Base-by-base conservation (phyloP, 1,139 yeast genomes). In the Tardiomyces depauwii region DNA sequence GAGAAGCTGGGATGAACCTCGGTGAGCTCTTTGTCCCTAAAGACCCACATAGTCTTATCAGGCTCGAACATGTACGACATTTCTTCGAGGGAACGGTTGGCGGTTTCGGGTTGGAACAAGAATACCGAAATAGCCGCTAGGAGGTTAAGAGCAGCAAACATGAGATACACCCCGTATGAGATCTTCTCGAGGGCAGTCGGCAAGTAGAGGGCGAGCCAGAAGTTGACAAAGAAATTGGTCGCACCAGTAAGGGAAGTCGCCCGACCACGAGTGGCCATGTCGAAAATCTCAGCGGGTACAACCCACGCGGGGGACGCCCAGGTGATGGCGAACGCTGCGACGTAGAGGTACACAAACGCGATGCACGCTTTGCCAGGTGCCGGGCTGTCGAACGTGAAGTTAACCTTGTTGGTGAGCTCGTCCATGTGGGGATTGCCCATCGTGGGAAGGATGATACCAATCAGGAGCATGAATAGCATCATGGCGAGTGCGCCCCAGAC, bases 51-150 rank as follows among this genome's bases (percentile, higher is more conserved):
- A 1, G 54, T 21, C 25, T 21, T 21, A 7, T 21, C 25, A 7
- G 25, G 25, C 25, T 21, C 25, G 41, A 44, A 51, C 13, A 47
- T 50, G 54, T 80, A 63, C 63, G 80, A 86, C 36, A 68, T 60
- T 45, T 68, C 72, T 51, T 68, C 73, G 46, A 68, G 57, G 4
- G 71, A 58, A 40, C 70, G 59, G 19, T 61, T 61, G 16, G 62
- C 55, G n/a, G 72, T 68, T 53, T 68, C 73, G 9, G 73, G 73
- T 50, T 61, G 62, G 54, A 73, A 73, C 59, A 76, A 66, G 60
- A 60, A 73, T 27, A 73, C 76, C 53, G 78, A 78, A 47, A 73
- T 70, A 60, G 78, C 74, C 67, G 74, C 78, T 45, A 78, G 80
- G 54, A 76, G 77, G 52, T 65, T 65, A 50, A 60, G 60, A 42